phyloP scores from a whole-genome alignment of 345 rosid genomes.

The Microthlaspi erraticum region DNA sequence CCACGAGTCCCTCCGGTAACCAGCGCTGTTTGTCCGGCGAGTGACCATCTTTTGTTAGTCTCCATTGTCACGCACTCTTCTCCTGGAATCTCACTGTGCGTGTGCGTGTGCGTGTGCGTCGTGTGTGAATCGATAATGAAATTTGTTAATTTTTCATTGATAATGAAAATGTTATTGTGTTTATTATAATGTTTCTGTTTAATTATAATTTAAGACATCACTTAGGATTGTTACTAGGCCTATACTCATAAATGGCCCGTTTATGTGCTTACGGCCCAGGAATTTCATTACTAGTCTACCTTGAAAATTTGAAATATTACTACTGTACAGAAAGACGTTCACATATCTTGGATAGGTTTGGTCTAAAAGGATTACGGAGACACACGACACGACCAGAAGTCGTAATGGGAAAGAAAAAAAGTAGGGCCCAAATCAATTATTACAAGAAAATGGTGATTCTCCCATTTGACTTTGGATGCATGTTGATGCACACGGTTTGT shows the following conservation, averaged over 20 bases:
- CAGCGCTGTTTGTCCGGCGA: constrained; percentile 69
- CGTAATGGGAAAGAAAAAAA: neutral
- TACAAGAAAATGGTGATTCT: neutral
- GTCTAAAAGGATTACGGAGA: constrained; percentile 2
- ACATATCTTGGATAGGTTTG: neutral
- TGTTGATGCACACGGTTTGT: constrained; percentile 38
- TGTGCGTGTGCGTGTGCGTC: neutral
- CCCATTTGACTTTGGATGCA: constrained; percentile 40
- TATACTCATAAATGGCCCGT: neutral
- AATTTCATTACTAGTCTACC: no score
- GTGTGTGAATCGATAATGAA: no score
- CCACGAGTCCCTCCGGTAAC: constrained; percentile 95
- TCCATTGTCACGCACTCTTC: constrained; percentile 43
- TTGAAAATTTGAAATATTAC: no score
- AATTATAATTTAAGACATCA: no score
- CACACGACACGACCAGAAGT: neutral
- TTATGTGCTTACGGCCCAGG: neutral
- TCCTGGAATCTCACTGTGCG: constrained; percentile 22
- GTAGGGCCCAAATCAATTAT: neutral
- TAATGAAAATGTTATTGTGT: no score
- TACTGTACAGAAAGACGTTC: no score
- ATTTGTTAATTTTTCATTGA: no score
- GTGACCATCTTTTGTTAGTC: constrained; percentile 60
- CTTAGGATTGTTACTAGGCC: no score
- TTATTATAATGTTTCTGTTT: no score